Base-by-base conservation (phyloP, 305 asterid genomes). In the Vinca major region DNA sequence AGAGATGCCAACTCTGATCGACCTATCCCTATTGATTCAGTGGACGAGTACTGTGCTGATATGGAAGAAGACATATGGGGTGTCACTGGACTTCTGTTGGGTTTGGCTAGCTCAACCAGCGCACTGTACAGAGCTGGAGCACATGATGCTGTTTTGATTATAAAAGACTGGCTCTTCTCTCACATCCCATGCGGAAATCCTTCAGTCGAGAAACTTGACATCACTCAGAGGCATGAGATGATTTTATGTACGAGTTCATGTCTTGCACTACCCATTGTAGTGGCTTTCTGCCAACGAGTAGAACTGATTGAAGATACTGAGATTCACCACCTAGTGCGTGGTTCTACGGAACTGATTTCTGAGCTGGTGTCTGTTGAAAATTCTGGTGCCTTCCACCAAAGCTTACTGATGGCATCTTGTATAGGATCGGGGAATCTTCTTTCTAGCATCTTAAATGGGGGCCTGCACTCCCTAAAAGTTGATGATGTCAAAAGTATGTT, bases 61-160 rank as follows among this genome's bases (percentile, higher is more conserved):
- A 82, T 75, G 74, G 96, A 86, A 81, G 96, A 85, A 77, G 99
- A 91, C 77, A 77, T 84, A 75, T 93, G 96, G 97, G 90, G 89
- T 67, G 71, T 85, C 71, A 86, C 95, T 67, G 99, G 99, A 74
- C 91, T 90, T 74, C 69, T 91, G 26, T 80, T 93, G 75, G 99
- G 96, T 62, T 83, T 93, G 83, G 94, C 89, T 39, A 76, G 85
- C 79, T 86, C 95, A 77, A 77, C 89, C 68, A 85, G 82, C 74
- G 97, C 96, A 74, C 55, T 93, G 63, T 93, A 91, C 82, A 79
- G 92, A 71, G 84, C 90, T 14, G 97, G 96, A 69, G 87, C 81
- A 69, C 74, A 67, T 65, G 88, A 86, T 75, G 96, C 89, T 3
- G 89, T 90, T 75, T 80, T 76, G 65, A 82, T 76, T 73, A 56